phyloP scores from a whole-genome alignment of 495 filamentous ascomycete genomes.

The Xylaria cubensis region DNA sequence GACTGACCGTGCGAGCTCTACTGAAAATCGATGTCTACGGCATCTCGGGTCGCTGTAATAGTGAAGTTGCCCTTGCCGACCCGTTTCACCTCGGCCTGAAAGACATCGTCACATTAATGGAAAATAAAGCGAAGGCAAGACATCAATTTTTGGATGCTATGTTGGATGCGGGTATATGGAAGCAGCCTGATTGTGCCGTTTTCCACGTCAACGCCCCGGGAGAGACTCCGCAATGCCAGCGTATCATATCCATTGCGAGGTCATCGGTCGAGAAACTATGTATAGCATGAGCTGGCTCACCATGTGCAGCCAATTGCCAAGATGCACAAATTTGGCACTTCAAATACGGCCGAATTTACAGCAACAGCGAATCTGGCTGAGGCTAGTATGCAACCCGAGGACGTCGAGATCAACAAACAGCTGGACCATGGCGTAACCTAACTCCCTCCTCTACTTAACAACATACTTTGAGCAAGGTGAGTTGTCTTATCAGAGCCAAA shows the following conservation, averaged over 20 bases:
- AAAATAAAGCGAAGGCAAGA: slow-evolving; percentile 50
- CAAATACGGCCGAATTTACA: background rate
- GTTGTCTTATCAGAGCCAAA: background rate
- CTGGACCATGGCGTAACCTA: background rate
- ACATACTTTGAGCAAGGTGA: background rate
- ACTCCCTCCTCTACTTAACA: background rate
- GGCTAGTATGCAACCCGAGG: background rate
- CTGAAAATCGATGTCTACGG: slow-evolving; percentile 61
- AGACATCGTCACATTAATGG: slow-evolving; percentile 58
- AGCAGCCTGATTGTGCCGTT: slow-evolving; percentile 26
- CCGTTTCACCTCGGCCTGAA: slow-evolving; percentile 52
- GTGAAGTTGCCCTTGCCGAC: background rate
- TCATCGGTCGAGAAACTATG: slow-evolving; percentile 52
- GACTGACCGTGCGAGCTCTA: slow-evolving; percentile 56
- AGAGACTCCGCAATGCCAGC: slow-evolving; percentile 49
- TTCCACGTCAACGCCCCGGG: slow-evolving; percentile 26
- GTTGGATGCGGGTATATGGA: slow-evolving; percentile 37
- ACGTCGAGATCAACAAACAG: background rate
- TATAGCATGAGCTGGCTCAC: slow-evolving; percentile 48
- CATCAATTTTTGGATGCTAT: slow-evolving; percentile 50
- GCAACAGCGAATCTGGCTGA: background rate
- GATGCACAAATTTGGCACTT: background rate
- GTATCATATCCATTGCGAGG: slow-evolving; percentile 58
- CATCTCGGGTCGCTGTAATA: slow-evolving; percentile 36
- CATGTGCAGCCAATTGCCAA: background rate